Conservation (phyloP, 345 rosid genomes). For the Linum trigynum region DNA sequence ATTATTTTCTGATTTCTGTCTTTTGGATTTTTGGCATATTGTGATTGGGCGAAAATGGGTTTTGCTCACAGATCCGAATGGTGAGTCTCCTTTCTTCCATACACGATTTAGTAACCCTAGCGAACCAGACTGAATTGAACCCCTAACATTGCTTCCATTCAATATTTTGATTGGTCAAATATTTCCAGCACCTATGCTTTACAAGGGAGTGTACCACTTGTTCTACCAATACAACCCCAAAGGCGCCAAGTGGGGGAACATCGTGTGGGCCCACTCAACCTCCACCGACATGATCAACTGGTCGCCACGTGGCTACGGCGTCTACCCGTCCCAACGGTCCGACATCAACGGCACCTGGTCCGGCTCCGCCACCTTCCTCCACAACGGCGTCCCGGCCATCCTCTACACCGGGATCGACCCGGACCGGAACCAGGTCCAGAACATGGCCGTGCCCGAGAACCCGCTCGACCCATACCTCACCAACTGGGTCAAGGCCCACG, state of each 20-base stretch:
- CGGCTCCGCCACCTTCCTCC: slow-evolving; percentile 63
- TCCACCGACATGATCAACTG: slow-evolving; percentile 63
- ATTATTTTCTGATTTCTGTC: no score
- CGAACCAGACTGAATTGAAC: background rate
- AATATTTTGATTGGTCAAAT: no score
- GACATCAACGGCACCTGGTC: slow-evolving; percentile 71
- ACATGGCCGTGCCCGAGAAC: slow-evolving; percentile 45
- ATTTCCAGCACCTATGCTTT: slow-evolving; percentile 51
- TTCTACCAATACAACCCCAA: slow-evolving; percentile 73
- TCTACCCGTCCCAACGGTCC: slow-evolving; percentile 42
- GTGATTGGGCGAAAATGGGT: no score
- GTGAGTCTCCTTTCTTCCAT: background rate
- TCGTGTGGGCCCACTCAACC: slow-evolving; percentile 82
- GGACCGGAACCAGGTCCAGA: slow-evolving; percentile 37
- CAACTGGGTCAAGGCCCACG: slow-evolving; percentile 41
- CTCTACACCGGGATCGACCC: slow-evolving; percentile 57
- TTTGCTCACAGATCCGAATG: no score
- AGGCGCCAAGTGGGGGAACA: slow-evolving; percentile 59
- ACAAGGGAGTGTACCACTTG: slow-evolving; percentile 64
- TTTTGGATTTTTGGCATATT: no score
- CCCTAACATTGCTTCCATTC: background rate
- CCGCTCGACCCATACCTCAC: slow-evolving; percentile 42
- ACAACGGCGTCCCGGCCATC: slow-evolving; percentile 39
- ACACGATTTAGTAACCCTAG: background rate
- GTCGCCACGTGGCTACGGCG: slow-evolving; percentile 45